Conservation (phyloP, 495 filamentous ascomycete genomes). For the Aspergillus mulundensis region DNA sequence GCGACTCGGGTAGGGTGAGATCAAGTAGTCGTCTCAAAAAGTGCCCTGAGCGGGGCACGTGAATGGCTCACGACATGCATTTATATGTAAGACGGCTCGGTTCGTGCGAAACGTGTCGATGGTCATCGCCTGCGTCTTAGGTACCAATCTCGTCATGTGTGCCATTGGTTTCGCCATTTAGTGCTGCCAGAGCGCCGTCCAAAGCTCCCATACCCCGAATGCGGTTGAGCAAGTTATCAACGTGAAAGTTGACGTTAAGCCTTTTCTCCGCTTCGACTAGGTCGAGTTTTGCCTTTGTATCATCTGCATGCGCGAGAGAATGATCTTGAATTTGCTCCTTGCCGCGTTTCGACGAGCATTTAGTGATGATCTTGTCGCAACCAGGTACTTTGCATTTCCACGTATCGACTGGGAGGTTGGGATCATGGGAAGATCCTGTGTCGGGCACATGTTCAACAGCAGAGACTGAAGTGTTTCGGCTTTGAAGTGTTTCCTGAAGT, state of each 20-base stretch:
- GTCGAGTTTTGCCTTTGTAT: constrained; percentile 55
- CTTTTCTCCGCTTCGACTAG: constrained; percentile 48
- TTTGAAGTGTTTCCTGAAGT: constrained; percentile 32
- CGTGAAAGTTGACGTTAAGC: constrained; percentile 36
- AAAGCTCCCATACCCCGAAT: constrained; percentile 28
- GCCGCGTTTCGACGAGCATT: constrained; percentile 51
- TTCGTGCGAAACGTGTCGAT: not conserved
- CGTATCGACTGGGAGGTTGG: constrained; percentile 53
- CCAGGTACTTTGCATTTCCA: constrained; percentile 69
- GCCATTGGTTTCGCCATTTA: constrained; percentile 12
- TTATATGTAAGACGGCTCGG: not conserved
- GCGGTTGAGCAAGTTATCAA: constrained; percentile 35
- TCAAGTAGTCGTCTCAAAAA: too few species aligned
- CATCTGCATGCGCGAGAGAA: constrained; percentile 60
- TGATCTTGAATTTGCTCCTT: constrained; percentile 61
- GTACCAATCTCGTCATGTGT: constrained; percentile 9
- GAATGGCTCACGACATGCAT: not conserved
- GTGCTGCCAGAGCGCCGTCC: constrained; percentile 4
- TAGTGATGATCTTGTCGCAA: constrained; percentile 60
- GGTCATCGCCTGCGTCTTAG: not conserved
- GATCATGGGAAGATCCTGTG: constrained; percentile 30
- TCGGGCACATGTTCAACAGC: constrained; percentile 28
- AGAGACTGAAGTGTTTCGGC: constrained; percentile 23
- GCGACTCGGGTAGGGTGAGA: too few species aligned
- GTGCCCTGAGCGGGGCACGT: not conserved